Conservation (phyloP, 345 rosid species). For the Populus euphratica region DNA sequence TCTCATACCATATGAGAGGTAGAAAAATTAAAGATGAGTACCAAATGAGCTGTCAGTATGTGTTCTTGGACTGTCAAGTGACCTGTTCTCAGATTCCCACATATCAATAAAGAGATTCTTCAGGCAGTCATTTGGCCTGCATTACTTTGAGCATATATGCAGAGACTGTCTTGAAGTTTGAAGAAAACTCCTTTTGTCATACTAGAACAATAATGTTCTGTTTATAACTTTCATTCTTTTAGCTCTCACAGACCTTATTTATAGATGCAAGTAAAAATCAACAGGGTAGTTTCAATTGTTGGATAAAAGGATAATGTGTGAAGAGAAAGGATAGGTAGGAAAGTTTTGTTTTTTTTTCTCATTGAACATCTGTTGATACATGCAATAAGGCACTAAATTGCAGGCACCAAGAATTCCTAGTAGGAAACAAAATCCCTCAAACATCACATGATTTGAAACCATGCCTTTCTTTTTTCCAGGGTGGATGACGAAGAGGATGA, state of each 20-base stretch:
- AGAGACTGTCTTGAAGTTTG: background rate
- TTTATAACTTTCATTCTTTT: background rate
- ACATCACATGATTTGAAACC: background rate
- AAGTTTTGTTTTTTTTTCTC: background rate
- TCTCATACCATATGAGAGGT: background rate
- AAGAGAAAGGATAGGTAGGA: background rate
- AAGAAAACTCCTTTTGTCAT: background rate
- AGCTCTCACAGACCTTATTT: background rate
- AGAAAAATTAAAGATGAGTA: background rate
- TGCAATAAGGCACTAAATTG: background rate
- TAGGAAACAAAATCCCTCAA: background rate
- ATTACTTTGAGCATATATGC: background rate
- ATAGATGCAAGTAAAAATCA: background rate
- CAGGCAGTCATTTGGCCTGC: background rate
- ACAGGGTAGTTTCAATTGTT: background rate
- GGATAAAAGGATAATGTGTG: background rate
- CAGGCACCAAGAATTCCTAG: background rate
- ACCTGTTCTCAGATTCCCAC: background rate
- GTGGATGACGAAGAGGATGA: conserved; percentile 84
- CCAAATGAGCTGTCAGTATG: background rate
- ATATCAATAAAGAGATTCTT: background rate
- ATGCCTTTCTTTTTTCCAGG: conserved; percentile 31
- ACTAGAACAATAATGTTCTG: background rate
- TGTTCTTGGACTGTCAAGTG: background rate
- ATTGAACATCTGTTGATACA: background rate